Evolutionary conservation across 352 stramenopile genomes (phyloP).

Genomic region (Phytopythium mirpurense): DNA sequence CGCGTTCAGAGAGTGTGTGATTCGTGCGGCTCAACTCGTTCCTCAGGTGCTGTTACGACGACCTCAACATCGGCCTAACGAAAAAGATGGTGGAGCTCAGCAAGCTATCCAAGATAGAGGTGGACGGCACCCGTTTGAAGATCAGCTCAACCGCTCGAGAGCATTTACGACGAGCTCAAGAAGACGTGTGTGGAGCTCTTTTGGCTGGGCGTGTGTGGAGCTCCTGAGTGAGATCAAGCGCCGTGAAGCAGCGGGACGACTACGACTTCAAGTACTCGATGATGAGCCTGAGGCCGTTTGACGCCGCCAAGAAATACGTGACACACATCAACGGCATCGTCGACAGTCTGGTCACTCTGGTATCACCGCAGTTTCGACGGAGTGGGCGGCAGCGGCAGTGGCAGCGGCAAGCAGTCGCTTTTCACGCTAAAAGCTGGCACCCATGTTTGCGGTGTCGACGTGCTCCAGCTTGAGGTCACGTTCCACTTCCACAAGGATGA

Average conservation of each 20-base stretch:
- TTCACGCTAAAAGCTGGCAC: conserved; percentile 92
- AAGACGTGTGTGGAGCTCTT: no score
- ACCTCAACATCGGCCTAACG: no score
- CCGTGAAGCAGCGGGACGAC: conserved; percentile 93
- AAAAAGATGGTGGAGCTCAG: no score
- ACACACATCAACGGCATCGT: conserved; percentile 97
- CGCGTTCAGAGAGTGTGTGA: no score
- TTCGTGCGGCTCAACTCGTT: no score
- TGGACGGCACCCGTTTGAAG: no score
- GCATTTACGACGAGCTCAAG: no score
- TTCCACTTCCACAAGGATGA: conserved; percentile 96
- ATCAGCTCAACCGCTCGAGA: no score
- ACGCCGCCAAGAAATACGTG: conserved; percentile 96
- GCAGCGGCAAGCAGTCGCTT: conserved; percentile 97
- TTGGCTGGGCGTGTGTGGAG: conserved; percentile 79
- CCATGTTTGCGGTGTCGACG: conserved; percentile 96
- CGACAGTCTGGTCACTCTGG: conserved; percentile 92
- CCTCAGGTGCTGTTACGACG: no score
- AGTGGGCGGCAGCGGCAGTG: conserved; percentile 94
- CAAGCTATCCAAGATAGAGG: no score
- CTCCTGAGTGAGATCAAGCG: conserved; percentile 80
- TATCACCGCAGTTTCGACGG: conserved; percentile 97
- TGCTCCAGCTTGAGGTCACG: conserved; percentile 93
- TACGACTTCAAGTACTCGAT: conserved; percentile 97
- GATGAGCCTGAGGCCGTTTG: conserved; percentile 98